Base-by-base conservation (phyloP, 78 protist species). In the Chrysochromulina parva region DNA sequence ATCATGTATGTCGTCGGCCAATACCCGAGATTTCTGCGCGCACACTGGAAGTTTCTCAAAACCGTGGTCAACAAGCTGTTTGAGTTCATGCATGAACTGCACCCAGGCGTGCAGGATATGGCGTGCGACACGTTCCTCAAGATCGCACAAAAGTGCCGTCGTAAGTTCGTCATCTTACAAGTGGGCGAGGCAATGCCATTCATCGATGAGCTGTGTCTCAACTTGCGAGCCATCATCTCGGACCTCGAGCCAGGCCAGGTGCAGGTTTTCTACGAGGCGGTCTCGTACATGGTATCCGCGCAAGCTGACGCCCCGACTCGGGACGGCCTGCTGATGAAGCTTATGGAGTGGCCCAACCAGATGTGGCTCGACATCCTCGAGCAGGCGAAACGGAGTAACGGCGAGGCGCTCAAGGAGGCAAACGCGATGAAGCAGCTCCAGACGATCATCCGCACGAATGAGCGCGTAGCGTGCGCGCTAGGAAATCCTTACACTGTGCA, bases 1-100 rank as follows among this genome's bases (percentile, higher is more conserved):
- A 98, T 99, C 94, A 99, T 99, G 99, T 99, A 98, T 94, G 97
- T 98, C 10, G 99, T 98, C 16, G 99, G 99, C 17, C 99, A 99
- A 93, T 99, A 99, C 90, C 99, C 99, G 22, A 90, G 99, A 47
- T 99, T 99, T 95, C 94, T 99, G 78, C 92, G 94, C 14, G 97
- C 96, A 47, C 92, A 94, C 87, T 98, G 99, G 99, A 97, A 97
- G 91, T 99, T 99, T 95, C 94, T 99, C 80, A 98, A 97, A 95
- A 78, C 88, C 26, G 88, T 89, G 47, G 97, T 98, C 76, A 95
- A 95, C 91, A 99, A 99, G 91, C 95, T 98, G 16, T 98, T 99
- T 84, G 99, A 98, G 92, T 99, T 99, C 89, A 99, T 99, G 99
- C 99, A 98, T 85, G 99, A 99, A 95, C 67, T 87, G 48, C 98